phyloP scores from a whole-genome alignment of 352 stramenopile species.

The Phytophthora hybrid region DNA sequence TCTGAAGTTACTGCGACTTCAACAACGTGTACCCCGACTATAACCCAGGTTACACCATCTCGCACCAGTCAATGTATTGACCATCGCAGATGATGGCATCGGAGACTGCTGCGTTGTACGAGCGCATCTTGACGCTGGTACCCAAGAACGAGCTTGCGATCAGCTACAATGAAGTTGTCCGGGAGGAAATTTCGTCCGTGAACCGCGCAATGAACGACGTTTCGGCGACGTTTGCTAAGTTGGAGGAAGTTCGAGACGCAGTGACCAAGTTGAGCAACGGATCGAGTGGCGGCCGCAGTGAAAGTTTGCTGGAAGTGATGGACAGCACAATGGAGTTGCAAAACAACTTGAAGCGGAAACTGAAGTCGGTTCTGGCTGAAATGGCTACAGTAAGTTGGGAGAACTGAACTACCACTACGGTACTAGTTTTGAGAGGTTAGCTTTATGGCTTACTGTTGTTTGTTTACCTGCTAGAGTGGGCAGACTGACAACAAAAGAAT shows the following conservation, averaged over 20 bases:
- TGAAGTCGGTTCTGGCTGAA: background rate
- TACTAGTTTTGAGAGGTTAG: no score
- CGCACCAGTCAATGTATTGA: background rate
- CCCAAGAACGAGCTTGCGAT: conserved; percentile 5
- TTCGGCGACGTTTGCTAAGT: conserved; percentile 9
- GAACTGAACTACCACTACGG: no score
- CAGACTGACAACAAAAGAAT: background rate
- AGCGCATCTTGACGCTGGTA: conserved; percentile 25
- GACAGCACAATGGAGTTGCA: conserved; percentile 2
- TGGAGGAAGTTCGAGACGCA: conserved; percentile 24
- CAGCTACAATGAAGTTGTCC: conserved; percentile 14
- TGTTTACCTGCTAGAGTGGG: no score
- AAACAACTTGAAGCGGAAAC: background rate
- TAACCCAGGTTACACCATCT: background rate
- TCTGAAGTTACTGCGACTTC: no score
- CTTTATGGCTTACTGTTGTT: no score
- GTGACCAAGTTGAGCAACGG: conserved; percentile 9
- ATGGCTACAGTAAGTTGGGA: background rate
- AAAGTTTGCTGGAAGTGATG: conserved; percentile 3
- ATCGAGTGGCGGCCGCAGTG: conserved; percentile 5
- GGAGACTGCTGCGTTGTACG: conserved; percentile 8
- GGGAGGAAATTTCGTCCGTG: conserved; percentile 9
- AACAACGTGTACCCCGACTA: background rate
- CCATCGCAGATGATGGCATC: background rate
- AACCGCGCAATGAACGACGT: conserved; percentile 19